These are phyloP conservation scores for Candida dendrica DNA, from an alignment of 805 yeast species.

Conservation along the genomic window DNA sequence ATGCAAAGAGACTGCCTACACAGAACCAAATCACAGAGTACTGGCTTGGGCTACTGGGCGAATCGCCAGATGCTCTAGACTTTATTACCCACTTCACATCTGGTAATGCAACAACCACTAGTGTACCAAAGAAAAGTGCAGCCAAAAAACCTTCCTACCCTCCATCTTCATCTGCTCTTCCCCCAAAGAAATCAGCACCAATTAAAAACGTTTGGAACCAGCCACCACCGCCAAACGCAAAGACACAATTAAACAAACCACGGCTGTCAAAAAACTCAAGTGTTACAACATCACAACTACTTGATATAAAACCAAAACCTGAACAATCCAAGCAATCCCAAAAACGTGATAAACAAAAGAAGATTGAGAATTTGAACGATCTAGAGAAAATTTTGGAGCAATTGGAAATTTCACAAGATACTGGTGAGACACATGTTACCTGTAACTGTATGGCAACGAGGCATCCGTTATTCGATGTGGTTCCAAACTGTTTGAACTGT, in stretches of 20 bases:
- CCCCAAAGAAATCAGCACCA: background rate
- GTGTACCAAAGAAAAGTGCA: conserved; percentile 1
- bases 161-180: background rate
- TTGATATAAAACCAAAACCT: conserved; percentile 30
- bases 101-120: conserved; percentile 23
- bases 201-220: conserved; percentile 11
- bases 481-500: conserved; percentile 91
- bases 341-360: conserved; percentile 33
- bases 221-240: conserved; percentile 1
- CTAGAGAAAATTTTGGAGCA: conserved; percentile 55
- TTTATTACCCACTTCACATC: conserved; percentile 40
- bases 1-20: conserved; percentile 38
- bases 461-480: conserved; percentile 83
- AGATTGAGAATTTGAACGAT: conserved; percentile 52
- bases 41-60: conserved; percentile 50
- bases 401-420: conserved; percentile 32
- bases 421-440: conserved; percentile 18
- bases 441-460: conserved; percentile 85
- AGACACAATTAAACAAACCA: conserved; percentile 3
- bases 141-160: background rate
- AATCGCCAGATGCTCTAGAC: conserved; percentile 42
- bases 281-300: conserved; percentile 40
- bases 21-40: conserved; percentile 44
- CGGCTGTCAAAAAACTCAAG: conserved; percentile 16
- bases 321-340: conserved; percentile 23